These are phyloP conservation scores for Bodo saltans DNA, from an alignment of 78 protist species.

Conservation along the genomic window DNA sequence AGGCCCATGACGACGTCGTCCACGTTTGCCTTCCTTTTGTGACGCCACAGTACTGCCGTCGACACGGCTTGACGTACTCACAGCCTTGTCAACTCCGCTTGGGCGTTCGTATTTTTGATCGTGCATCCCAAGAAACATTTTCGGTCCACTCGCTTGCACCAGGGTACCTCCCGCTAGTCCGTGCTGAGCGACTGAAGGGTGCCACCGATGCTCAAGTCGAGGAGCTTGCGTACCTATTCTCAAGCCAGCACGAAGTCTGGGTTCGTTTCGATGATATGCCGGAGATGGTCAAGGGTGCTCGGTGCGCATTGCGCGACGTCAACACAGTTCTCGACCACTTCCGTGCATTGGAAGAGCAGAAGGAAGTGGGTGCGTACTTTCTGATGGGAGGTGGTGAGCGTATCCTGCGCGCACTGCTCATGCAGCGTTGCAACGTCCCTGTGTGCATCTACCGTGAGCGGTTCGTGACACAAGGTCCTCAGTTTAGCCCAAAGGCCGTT, in stretches of 20 bases:
- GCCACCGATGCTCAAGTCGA: background rate
- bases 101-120: background rate
- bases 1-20: background rate
- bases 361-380: slow-evolving; percentile 91
- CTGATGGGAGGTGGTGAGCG: slow-evolving; percentile 84
- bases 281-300: background rate
- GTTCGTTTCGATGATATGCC: background rate
- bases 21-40: background rate
- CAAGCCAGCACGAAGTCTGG: background rate
- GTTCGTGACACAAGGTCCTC: slow-evolving; percentile 69
- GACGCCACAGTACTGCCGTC: background rate
- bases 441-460: slow-evolving; percentile 59
- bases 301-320: background rate
- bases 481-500: slow-evolving; percentile 73
- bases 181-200: background rate
- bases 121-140: too few relatives aligned
- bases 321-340: background rate
- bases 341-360: slow-evolving; percentile 54
- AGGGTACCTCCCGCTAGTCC: background rate
- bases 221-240: too few relatives aligned
- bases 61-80: background rate
- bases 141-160: background rate
- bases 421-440: slow-evolving; percentile 66
- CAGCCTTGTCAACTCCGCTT: background rate
- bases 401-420: slow-evolving; percentile 77